Conservation (phyloP, 1,284 basidiomycete genomes). For the Cutaneotrichosporon sp. region DNA sequence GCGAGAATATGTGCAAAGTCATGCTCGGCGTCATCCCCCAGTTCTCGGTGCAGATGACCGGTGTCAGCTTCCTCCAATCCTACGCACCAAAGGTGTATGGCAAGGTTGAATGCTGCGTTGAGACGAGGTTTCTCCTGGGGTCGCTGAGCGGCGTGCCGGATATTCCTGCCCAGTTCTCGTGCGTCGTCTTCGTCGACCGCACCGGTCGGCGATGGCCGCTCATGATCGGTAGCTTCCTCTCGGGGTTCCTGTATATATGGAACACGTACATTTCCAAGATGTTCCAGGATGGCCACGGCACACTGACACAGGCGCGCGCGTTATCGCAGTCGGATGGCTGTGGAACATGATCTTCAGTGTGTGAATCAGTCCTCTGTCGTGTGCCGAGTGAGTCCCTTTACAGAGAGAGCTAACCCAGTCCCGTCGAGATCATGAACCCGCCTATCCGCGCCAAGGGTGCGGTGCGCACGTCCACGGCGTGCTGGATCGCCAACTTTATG, state of each 20-base stretch:
- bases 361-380: constrained; percentile 29
- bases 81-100: no score
- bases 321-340: constrained; percentile 30
- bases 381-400: constrained; percentile 1
- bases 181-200: no score
- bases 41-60: no score
- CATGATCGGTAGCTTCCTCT: no score
- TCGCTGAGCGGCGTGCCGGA: no score
- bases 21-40: no score
- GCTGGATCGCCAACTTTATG: constrained; percentile 53
- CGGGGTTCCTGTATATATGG: constrained; percentile 14
- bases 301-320: constrained; percentile 6
- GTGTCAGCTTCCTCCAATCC: no score
- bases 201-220: no score
- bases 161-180: no score
- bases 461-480: constrained; percentile 60
- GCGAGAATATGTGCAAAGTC: no score
- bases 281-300: constrained; percentile 8
- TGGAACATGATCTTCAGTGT: constrained; percentile 15
- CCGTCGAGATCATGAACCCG: constrained; percentile 59
- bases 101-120: no score
- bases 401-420: constrained; percentile 2
- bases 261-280: constrained; percentile 12
- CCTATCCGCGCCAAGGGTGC: constrained; percentile 64
- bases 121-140: no score